A percentile compares a stretch with the other conserved stretches of the same genome.
Conservation (phyloP, 257 asterid species). For the Plectranthus barbatus region DNA sequence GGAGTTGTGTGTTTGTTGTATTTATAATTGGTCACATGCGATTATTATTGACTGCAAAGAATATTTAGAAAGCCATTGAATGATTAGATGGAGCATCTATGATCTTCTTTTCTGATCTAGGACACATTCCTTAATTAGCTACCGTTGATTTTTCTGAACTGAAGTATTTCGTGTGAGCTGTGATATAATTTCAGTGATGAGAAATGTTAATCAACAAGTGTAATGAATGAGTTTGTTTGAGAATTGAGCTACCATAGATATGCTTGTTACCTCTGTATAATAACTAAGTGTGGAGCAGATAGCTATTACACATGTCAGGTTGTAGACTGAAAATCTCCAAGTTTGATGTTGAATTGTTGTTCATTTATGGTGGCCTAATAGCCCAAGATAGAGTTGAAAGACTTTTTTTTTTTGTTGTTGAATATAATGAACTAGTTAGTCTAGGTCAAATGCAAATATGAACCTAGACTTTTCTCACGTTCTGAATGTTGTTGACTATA, state of each 20-base stretch:
- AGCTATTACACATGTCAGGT: neutral
- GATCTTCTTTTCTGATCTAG: neutral
- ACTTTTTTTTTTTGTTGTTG: constrained; percentile 19
- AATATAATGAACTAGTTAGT: constrained; percentile 12
- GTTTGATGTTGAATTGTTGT: neutral
- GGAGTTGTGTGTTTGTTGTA: constrained; percentile 37
- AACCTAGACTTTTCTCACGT: neutral
- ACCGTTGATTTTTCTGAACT: constrained; percentile 7
- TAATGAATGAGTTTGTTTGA: neutral
- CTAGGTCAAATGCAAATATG: constrained; percentile 10
- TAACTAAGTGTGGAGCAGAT: too few species aligned
- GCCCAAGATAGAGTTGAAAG: constrained; percentile 26
- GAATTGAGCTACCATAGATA: neutral
- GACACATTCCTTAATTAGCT: too few species aligned
- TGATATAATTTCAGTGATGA: neutral
- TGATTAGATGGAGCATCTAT: constrained; percentile 4
- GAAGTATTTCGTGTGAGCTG: neutral
- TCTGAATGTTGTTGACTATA: neutral
- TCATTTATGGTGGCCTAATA: constrained; percentile 12
- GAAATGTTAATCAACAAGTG: neutral
- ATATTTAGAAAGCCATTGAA: constrained; percentile 9
- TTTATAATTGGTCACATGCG: constrained; percentile 20
- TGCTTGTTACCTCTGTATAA: too few species aligned
- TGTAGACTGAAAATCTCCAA: neutral
- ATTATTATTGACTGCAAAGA: constrained; percentile 20